These are phyloP conservation scores for Dalbergia cochinchinensis DNA, from an alignment of 306 rosid species.

Conservation along the genomic window DNA sequence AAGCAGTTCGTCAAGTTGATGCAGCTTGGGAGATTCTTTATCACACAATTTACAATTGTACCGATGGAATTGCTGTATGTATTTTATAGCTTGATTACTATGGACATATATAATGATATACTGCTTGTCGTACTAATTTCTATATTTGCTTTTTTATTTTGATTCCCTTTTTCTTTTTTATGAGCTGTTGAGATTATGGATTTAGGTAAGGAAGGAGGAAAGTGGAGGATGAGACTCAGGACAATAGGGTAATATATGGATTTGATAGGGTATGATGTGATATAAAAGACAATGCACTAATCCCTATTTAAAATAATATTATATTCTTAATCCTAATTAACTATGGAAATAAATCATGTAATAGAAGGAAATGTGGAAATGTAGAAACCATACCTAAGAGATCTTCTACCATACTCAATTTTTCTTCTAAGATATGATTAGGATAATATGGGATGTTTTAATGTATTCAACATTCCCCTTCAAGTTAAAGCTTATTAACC, in stretches of 20 bases:
- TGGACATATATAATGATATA: not conserved
- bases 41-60: constrained; percentile 87
- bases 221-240: not conserved
- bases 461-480: too few species aligned
- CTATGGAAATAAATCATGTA: not conserved
- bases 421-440: not conserved
- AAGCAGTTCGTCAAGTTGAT: constrained; percentile 70
- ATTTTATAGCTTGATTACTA: constrained; percentile 1
- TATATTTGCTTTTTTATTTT: too few species aligned
- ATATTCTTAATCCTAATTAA: not conserved
- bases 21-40: constrained; percentile 94
- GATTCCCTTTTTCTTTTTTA: too few species aligned
- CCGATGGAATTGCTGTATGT: constrained; percentile 90
- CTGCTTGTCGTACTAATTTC: not conserved
- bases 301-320: not conserved
- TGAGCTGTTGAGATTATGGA: not conserved
- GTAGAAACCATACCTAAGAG: not conserved
- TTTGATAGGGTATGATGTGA: not conserved
- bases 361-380: not conserved
- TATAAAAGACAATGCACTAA: not conserved
- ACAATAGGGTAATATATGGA: not conserved
- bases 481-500: too few species aligned
- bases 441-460: not conserved
- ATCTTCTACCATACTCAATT: not conserved
- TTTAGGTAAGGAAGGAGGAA: not conserved